Evolutionary conservation across 1,284 basidiomycete species (phyloP), one percentile per base, ranked within the genome.

Genomic region (Cryptococcus sp.): DNA sequence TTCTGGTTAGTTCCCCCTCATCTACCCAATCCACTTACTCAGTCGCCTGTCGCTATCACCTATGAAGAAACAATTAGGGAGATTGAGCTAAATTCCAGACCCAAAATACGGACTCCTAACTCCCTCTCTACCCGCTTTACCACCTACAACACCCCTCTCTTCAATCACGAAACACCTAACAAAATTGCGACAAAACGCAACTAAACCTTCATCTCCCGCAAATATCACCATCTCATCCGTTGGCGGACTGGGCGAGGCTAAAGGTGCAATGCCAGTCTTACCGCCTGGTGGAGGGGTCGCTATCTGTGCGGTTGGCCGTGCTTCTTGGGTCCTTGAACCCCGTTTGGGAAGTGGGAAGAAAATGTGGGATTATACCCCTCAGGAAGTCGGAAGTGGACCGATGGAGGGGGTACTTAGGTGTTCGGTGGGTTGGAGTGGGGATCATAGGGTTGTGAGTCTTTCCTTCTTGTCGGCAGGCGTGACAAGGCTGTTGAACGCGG

Each of bases 141-240:
- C 88, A 64, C 74, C 76, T 0, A 74, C 79, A 28, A 83, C 82
- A 4, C 75, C 66, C 1, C 24, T 90, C 2, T 86, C 85, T 65
- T 72, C 79, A 1, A 79, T 96, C 55, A 82, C 86, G 1, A 80
- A 83, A 0, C 78, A 79, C 9, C 78, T 93, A 28, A 76, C 80
- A 9, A 23, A 54, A 7, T 54, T 70, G 1, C 80, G 86, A 2
- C 81, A 83, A 56, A 77, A 78, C 0, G 88, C 85, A 0, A 82
- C 77, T 59, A 85, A 77, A 23, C 81, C 86, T 21, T 82, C 82
- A 0, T 78, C 80, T 0, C 77, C 77, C 16, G 83, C 59, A 0
- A 91, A 90, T 19, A 70, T 96, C 36, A 92, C 87, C 2, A 82
- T 97, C n/a, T 87, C 85, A 36, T 93, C 93, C 59, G 81, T 94